phyloP scores from a whole-genome alignment of 192 early-diverging fungal species.

The Coemansia sp. region DNA sequence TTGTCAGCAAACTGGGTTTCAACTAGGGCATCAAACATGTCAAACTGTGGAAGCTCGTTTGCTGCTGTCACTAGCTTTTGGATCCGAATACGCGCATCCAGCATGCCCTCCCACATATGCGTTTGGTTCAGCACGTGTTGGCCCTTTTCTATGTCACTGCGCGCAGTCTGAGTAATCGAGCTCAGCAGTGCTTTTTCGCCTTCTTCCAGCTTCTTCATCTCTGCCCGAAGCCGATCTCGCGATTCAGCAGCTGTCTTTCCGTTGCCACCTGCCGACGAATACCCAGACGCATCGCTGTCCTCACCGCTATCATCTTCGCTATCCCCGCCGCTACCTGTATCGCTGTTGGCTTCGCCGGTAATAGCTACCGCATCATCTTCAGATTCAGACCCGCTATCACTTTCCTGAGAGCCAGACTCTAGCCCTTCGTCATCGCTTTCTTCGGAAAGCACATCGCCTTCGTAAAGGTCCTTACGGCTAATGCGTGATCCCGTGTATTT shows the following conservation, averaged over 20 bases:
- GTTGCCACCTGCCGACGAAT: constrained; percentile 21
- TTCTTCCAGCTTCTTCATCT: constrained; percentile 73
- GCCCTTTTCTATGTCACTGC: constrained; percentile 86
- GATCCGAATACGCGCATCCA: constrained; percentile 86
- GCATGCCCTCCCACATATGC: constrained; percentile 74
- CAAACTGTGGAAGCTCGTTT: constrained; percentile 74
- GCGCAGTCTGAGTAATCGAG: constrained; percentile 70
- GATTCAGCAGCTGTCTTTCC: constrained; percentile 42
- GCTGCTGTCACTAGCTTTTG: constrained; percentile 74
- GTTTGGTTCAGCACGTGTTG: constrained; percentile 87
- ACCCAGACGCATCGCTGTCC: constrained; percentile 24
- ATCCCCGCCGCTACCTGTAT: constrained; percentile 34
- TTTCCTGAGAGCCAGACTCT: constrained; percentile 31
- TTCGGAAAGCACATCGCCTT: constrained; percentile 28
- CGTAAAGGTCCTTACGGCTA: constrained; percentile 66
- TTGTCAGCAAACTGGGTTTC: background rate
- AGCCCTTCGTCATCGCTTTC: constrained; percentile 14
- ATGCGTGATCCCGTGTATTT: constrained; percentile 69
- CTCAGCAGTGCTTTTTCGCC: constrained; percentile 85
- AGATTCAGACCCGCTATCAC: constrained; percentile 41
- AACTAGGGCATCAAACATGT: constrained; percentile 19
- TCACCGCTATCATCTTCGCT: constrained; percentile 32
- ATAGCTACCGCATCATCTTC: background rate
- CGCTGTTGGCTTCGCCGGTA: background rate
- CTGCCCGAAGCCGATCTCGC: constrained; percentile 41